Evolutionary conservation across 2,329 filamentous ascomycete species (phyloP).

Genomic region (Trichoderma guizhouense): DNA sequence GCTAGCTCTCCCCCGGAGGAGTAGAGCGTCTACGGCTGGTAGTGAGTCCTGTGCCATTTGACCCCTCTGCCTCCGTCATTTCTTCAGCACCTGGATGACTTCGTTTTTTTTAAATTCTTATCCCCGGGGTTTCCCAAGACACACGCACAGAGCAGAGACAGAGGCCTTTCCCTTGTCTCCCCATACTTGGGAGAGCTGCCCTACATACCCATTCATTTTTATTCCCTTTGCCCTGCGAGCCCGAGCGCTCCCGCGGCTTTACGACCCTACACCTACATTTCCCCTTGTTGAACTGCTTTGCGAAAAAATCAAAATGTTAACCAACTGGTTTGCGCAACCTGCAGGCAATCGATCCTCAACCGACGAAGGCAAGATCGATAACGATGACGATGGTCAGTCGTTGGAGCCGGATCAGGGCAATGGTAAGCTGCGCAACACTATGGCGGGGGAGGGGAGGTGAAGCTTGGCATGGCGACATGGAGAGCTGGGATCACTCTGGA

Average conservation of each 20-base stretch:
- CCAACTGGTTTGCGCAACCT: slow-evolving; percentile 39
- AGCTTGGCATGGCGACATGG: not conserved
- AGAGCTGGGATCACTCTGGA: not conserved
- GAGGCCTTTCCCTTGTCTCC: not conserved
- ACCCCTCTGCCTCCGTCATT: slow-evolving; percentile 9
- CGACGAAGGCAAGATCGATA: slow-evolving; percentile 49
- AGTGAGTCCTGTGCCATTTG: slow-evolving; percentile 8
- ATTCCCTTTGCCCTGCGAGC: not conserved
- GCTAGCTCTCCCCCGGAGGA: slow-evolving; percentile 16
- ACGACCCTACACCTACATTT: not conserved
- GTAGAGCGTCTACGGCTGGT: slow-evolving; percentile 16
- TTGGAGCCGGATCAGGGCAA: slow-evolving; percentile 93
- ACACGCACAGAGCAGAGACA: not conserved
- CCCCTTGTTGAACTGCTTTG: not conserved
- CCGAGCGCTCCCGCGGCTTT: not conserved
- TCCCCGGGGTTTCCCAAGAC: not conserved
- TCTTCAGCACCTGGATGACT: slow-evolving; percentile 1
- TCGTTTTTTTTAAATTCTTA: not conserved
- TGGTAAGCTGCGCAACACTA: slow-evolving; percentile 53
- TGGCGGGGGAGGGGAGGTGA: not conserved
- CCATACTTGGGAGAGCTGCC: not conserved
- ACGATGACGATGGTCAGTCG: slow-evolving; percentile 70
- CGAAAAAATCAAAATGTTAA: slow-evolving; percentile 36
- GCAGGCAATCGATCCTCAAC: slow-evolving; percentile 52
- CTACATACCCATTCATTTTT: slow-evolving; percentile 3